Evolutionary conservation across 2,329 filamentous ascomycete species (phyloP).

Genomic region (Ceratocystis destructans): DNA sequence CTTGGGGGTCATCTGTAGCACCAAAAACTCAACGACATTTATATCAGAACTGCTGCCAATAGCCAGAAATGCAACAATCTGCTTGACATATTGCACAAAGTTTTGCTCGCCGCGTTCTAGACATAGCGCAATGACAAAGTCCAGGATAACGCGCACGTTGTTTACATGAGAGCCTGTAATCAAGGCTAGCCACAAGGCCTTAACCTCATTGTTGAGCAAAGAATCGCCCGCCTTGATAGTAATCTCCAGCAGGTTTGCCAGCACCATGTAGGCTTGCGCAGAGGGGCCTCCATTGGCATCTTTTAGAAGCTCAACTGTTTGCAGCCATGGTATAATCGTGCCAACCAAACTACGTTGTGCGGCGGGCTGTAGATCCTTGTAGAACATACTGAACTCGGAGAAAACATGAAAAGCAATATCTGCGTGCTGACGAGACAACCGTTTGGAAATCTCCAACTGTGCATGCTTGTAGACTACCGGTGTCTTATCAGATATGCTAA

Average conservation of each 20-base stretch:
- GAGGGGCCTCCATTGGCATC: constrained; percentile 87
- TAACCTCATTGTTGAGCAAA: constrained; percentile 79
- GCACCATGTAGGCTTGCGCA: constrained; percentile 80
- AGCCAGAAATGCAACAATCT: constrained; percentile 84
- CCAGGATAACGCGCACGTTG: constrained; percentile 85
- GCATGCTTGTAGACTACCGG: constrained; percentile 96
- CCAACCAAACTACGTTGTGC: constrained; percentile 89
- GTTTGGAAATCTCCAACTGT: constrained; percentile 89
- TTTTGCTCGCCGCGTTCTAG: constrained; percentile 92
- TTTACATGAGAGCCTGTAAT: constrained; percentile 84
- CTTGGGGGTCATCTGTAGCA: constrained; percentile 82
- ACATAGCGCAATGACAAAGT: constrained; percentile 92
- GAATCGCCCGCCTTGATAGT: constrained; percentile 57
- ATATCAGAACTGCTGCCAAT: constrained; percentile 45
- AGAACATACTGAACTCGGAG: constrained; percentile 87
- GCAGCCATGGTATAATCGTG: constrained; percentile 90
- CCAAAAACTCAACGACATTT: constrained; percentile 85
- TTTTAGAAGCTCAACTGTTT: constrained; percentile 80
- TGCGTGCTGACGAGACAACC: constrained; percentile 74
- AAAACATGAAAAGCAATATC: constrained; percentile 89
- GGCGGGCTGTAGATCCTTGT: constrained; percentile 69
- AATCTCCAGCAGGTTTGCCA: constrained; percentile 90
- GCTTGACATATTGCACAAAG: constrained; percentile 95
- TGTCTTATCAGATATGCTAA: constrained; percentile 96
- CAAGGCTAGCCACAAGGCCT: constrained; percentile 91